Base-by-base conservation (phyloP, 73 alveolate genomes). In the Stentor roeselii region DNA sequence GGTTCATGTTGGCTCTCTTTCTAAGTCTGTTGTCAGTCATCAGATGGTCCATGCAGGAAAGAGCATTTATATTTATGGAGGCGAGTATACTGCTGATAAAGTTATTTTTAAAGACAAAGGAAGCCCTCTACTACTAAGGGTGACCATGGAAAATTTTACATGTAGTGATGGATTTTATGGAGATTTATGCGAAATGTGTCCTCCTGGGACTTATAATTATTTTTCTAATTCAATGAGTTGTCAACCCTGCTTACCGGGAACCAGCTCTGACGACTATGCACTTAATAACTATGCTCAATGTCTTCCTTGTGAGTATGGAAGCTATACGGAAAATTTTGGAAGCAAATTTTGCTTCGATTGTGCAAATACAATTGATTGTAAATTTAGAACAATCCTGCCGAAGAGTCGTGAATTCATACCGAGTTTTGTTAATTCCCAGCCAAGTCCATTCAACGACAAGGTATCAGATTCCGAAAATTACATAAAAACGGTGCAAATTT, bases 291-390 rank as follows among this genome's bases (percentile, higher is more conserved):
- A 21, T 30, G 14, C n/a, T 67, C 37, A 21, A 2, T 67, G 80
- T 40, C 21, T 67, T 34, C 80, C 80, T 67, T 67, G 80, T 40
- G 14, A 30, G 37, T n/a, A 67, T 67, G 80, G 80, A 0, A 30
- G 41, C 41, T 67, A 30, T 32, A 34, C 80, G 0, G 37, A 67
- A 1, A 32, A 1, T 30, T 27, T 21, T 67, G 80, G 50, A 2
- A 2, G 41, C 2, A 32, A 21, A 30, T 67, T 30, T 21, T 67
- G 80, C 41, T 0, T 27, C 27, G 42, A 67, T 27, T 67, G 80
- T 67, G 41, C 37, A 27, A 21, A 21, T 21, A 21, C 41, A 1
- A 67, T 67, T 36, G 50, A 67, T 21, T 67, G 80, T 67, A n/a
- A n/a, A n/a, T n/a, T n/a, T n/a, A n/a, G n/a, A n/a, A n/a, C n/a